Evolutionary conservation across 208 protist species (phyloP).

Genomic region (Leptomonas seymouri): DNA sequence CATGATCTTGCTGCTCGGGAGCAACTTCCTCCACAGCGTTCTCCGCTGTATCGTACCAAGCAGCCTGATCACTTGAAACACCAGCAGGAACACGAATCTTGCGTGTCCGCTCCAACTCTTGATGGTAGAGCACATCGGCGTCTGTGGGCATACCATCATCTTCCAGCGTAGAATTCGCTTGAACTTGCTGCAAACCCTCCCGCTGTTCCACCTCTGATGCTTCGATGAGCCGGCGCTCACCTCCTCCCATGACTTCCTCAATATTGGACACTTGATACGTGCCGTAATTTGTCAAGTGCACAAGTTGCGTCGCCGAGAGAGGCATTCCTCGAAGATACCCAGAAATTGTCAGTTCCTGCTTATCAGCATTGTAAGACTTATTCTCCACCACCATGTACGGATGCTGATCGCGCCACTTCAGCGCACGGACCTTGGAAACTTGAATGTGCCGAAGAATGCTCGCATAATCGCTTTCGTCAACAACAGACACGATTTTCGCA

Average conservation of each 20-base stretch:
- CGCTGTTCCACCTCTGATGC: constrained; percentile 53
- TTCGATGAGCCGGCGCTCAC: constrained; percentile 49
- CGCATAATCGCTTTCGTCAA: constrained; percentile 46
- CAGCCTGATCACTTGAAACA: constrained; percentile 71
- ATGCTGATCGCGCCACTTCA: constrained; percentile 88
- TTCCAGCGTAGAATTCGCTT: constrained; percentile 77
- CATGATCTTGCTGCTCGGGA: constrained; percentile 15
- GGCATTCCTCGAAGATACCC: constrained; percentile 77
- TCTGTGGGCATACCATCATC: constrained; percentile 73
- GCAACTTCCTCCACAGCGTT: constrained; percentile 36
- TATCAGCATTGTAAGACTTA: constrained; percentile 44
- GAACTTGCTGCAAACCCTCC: constrained; percentile 77
- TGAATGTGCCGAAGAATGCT: constrained; percentile 69
- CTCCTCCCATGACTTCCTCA: constrained; percentile 24
- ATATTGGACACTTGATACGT: constrained; percentile 86
- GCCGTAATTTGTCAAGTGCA: constrained; percentile 89
- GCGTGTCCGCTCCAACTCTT: constrained; percentile 33
- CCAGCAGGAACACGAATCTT: constrained; percentile 73
- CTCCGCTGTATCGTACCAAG: constrained; percentile 78
- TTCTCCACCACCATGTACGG: constrained; percentile 82
- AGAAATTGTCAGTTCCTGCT: constrained; percentile 58
- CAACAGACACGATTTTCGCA: constrained; percentile 65
- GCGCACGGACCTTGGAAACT: constrained; percentile 61
- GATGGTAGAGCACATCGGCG: constrained; percentile 68
- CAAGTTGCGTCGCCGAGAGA: constrained; percentile 75